These are phyloP conservation scores for Fragaria iinumae DNA, from an alignment of 306 rosid genomes.

Conservation along the genomic window DNA sequence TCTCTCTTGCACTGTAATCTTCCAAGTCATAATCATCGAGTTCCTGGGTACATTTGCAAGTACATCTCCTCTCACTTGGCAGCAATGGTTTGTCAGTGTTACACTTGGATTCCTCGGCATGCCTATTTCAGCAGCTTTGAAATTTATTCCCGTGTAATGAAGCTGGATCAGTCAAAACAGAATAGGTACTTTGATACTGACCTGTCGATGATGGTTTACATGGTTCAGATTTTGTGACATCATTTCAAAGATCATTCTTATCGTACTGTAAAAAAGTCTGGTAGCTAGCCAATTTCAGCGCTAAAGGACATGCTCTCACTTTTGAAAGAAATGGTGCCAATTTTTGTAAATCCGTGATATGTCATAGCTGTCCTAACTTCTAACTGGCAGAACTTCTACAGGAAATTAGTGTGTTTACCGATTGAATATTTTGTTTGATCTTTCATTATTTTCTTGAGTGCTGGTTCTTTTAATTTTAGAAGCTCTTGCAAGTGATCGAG, in stretches of 20 bases:
- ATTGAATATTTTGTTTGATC: not conserved
- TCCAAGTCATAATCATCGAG: slow-evolving; percentile 80
- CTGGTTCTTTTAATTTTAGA: not conserved
- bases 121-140: slow-evolving; percentile 87
- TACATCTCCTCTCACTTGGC: slow-evolving; percentile 73
- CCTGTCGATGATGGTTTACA: slow-evolving; percentile 10
- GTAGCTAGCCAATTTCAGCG: slow-evolving; percentile 17
- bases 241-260: slow-evolving; percentile 16
- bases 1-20: slow-evolving; percentile 65
- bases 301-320: slow-evolving; percentile 8
- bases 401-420: not conserved
- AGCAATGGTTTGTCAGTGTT: slow-evolving; percentile 65
- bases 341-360: not conserved
- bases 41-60: slow-evolving; percentile 79
- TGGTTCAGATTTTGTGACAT: slow-evolving; percentile 6
- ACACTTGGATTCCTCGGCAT: slow-evolving; percentile 80
- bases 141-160: slow-evolving; percentile 66
- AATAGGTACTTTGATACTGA: slow-evolving; percentile 30
- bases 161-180: slow-evolving; percentile 30
- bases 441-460: not conserved
- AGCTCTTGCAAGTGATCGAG: not conserved
- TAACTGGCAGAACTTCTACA: not conserved
- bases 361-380: not conserved
- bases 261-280: slow-evolving; percentile 1
- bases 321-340: not conserved